Evolutionary conservation across 2,329 filamentous ascomycete species (phyloP).

Genomic region (Cladosporium sp.): DNA sequence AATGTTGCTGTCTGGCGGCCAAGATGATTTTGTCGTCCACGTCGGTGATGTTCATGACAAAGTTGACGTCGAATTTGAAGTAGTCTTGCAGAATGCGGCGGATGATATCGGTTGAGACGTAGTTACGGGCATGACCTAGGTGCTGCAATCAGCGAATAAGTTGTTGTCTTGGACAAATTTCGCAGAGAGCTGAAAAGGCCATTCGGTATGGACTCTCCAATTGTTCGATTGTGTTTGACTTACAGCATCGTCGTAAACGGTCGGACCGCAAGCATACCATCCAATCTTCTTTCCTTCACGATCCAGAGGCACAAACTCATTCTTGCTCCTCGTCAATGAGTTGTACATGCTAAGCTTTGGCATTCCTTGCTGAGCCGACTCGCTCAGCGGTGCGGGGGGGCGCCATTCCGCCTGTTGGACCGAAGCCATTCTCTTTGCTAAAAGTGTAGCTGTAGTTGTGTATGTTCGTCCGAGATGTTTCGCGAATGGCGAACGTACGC

Average conservation of each 20-base stretch:
- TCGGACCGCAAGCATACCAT: constrained; percentile 90
- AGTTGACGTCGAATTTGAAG: constrained; percentile 76
- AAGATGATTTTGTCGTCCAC: constrained; percentile 63
- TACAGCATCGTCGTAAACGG: constrained; percentile 66
- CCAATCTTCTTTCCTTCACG: constrained; percentile 63
- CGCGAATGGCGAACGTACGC: background rate
- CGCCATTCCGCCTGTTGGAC: constrained; percentile 26
- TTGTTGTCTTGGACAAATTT: background rate
- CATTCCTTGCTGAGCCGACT: constrained; percentile 22
- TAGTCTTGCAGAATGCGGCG: constrained; percentile 77
- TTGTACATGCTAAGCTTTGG: constrained; percentile 73
- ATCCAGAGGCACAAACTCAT: constrained; percentile 70
- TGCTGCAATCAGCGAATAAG: constrained; percentile 40
- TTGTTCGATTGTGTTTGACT: background rate
- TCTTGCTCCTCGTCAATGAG: constrained; percentile 70
- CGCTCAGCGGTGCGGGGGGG: constrained; percentile 32
- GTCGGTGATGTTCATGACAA: constrained; percentile 92
- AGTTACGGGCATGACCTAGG: constrained; percentile 81
- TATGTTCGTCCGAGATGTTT: constrained; percentile 1
- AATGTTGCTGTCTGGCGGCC: constrained; percentile 68
- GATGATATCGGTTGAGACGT: constrained; percentile 86
- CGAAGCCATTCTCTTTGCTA: background rate
- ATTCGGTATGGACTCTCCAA: background rate
- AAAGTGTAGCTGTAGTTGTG: constrained; percentile 1
- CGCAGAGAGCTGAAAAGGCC: no score